These are phyloP conservation scores for Trichophyton simii DNA, from an alignment of 2,329 filamentous ascomycete species.

Conservation along the genomic window DNA sequence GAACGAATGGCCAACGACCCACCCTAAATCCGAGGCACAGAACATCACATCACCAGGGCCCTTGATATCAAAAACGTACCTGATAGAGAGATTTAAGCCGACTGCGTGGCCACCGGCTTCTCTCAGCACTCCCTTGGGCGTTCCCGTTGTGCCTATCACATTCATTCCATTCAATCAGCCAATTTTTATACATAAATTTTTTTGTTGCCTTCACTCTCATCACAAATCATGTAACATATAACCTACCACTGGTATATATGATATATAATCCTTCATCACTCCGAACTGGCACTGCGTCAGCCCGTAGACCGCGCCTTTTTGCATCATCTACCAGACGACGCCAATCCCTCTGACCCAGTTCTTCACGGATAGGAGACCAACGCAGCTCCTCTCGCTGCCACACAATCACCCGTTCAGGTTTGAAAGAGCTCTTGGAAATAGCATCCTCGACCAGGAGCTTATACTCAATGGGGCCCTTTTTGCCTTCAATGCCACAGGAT, in stretches of 20 bases:
- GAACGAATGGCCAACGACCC: slow-evolving; percentile 78
- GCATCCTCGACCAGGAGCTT: slow-evolving; percentile 64
- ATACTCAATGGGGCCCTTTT: slow-evolving; percentile 68
- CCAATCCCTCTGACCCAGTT: slow-evolving; percentile 66
- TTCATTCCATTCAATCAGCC: no score
- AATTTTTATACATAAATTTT: neutral
- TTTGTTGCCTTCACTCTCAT: neutral
- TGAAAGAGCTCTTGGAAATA: slow-evolving; percentile 52
- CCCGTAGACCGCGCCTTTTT: slow-evolving; percentile 51
- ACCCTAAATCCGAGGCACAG: slow-evolving; percentile 77
- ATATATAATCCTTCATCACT: slow-evolving; percentile 76
- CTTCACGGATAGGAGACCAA: slow-evolving; percentile 58
- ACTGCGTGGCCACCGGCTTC: slow-evolving; percentile 81
- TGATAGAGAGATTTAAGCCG: slow-evolving; percentile 67
- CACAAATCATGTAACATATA: neutral
- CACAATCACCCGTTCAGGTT: slow-evolving; percentile 60
- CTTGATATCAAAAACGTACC: slow-evolving; percentile 68
- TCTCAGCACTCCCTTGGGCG: slow-evolving; percentile 70
- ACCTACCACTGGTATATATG: slow-evolving; percentile 62
- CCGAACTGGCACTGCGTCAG: slow-evolving; percentile 63
- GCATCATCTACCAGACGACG: slow-evolving; percentile 62
- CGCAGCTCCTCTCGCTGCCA: slow-evolving; percentile 70
- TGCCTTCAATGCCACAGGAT: slow-evolving; percentile 81
- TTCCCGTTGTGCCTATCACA: slow-evolving; percentile 55
- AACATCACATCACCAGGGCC: slow-evolving; percentile 75